Base-by-base conservation (phyloP, 2,329 filamentous ascomycete genomes). In the Nemania sp. region DNA sequence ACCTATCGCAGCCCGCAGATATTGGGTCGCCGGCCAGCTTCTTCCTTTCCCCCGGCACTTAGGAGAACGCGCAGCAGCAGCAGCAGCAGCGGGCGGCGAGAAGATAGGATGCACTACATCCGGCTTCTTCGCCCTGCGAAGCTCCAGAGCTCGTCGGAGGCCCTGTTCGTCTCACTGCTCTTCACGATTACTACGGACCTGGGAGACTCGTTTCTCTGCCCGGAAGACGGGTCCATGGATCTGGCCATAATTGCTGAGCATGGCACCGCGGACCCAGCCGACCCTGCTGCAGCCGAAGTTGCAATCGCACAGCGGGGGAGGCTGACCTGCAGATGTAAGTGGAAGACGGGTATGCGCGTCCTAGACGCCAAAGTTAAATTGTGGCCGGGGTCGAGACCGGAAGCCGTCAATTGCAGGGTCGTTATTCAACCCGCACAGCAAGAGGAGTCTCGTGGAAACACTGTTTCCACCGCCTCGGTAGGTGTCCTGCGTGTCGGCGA, bases 121-220 rank as follows among this genome's bases (percentile, higher is more conserved):
- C 76, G 80, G 33, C 74, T 83, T 5, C 69, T 83, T 26, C 73
- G 80, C 12, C 72, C 77, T 2, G 77, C 77, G 2, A 72, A 71
- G 59, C 64, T 79, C 39, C 64, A 58, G 11, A 54, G 50, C 31
- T 62, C 54, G 54, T 1, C 40, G 19, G 46, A 11, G 6, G 45
- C 42, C 11, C 37, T 45, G 1, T 26, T 15, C n/a, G 20, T 54
- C 59, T 70, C 61, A 15, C 63, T 84, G 3, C 70, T 81, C 1
- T 69, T 84, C 56, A 77, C 80, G 54, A 76, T 84, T 60, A 82
- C 79, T 9, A 84, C 80, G 11, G 81, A 84, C 54, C 72, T 84
- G 1, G 79, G 81, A 26, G 81, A 84, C 61, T 72, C 78, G 0
- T 81, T 81, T 44, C 73, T 84, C 9, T 69, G 61, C n/a, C 76